Evolutionary conservation across 768 basidiomycete genomes (phyloP).

Genomic region (Lentinula guzmanii): DNA sequence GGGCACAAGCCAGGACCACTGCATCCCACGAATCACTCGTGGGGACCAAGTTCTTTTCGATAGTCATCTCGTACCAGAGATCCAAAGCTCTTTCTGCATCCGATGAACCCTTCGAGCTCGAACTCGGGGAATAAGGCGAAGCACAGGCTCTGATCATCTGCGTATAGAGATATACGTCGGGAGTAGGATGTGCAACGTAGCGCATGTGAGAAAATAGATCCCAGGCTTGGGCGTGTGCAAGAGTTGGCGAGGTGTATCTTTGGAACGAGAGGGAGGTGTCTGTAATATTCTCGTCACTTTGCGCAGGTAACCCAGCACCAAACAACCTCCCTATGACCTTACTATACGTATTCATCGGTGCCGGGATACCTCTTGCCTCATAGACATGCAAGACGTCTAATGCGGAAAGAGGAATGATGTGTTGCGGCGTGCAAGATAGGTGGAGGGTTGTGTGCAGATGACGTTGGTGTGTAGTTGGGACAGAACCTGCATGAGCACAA

Average conservation of each 20-base stretch:
- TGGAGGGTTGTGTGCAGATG: constrained; percentile 71
- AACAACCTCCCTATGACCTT: constrained; percentile 57
- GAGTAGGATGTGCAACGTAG: constrained; percentile 84
- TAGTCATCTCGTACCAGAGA: constrained; percentile 88
- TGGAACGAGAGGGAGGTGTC: constrained; percentile 55
- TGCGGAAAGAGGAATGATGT: constrained; percentile 54
- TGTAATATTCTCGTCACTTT: constrained; percentile 15
- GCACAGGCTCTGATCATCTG: constrained; percentile 89
- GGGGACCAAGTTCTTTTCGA: constrained; percentile 58
- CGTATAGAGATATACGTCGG: constrained; percentile 67
- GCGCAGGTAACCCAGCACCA: constrained; percentile 18
- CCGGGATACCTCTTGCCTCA: constrained; percentile 55
- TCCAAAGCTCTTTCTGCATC: constrained; percentile 92
- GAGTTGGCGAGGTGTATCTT: constrained; percentile 53
- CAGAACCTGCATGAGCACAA: constrained; percentile 14
- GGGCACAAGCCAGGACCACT: constrained; percentile 74
- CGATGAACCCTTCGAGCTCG: constrained; percentile 34
- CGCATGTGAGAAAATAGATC: constrained; percentile 96
- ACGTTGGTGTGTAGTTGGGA: constrained; percentile 50
- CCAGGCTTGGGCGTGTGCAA: constrained; percentile 78
- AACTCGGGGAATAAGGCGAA: constrained; percentile 23
- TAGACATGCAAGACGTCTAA: constrained; percentile 66
- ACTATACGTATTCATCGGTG: constrained; percentile 73
- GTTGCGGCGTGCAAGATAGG: constrained; percentile 40
- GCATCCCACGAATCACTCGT: constrained; percentile 72